phyloP scores from a whole-genome alignment of 164 flowering plant genomes.

The Macadamia tetraphylla region DNA sequence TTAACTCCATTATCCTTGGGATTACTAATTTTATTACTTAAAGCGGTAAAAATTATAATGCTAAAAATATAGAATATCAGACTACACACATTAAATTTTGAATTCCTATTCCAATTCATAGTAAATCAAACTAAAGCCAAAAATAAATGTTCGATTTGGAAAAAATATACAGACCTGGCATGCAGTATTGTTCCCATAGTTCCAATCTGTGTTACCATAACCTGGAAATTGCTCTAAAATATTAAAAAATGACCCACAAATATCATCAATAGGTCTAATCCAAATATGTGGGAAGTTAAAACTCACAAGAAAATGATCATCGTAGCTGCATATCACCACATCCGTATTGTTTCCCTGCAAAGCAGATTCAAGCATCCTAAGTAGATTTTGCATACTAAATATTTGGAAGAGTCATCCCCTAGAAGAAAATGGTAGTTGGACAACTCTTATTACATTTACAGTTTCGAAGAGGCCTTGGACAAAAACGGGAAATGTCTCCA shows the following conservation, averaged over 20 bases:
- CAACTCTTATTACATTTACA: neutral
- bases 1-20: too few species aligned
- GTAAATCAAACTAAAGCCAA: neutral
- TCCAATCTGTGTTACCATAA: conserved; percentile 82
- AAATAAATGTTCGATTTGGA: neutral
- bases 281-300: neutral
- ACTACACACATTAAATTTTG: neutral
- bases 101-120: neutral
- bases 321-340: conserved; percentile 61
- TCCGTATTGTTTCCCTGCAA: conserved; percentile 67
- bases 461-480: neutral
- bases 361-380: conserved; percentile 1
- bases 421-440: neutral
- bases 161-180: conserved; percentile 51
- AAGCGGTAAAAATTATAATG: too few species aligned
- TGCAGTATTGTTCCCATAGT: conserved; percentile 86
- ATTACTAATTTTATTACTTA: too few species aligned
- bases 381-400: neutral
- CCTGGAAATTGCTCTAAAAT: conserved; percentile 32
- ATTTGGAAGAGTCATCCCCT: neutral
- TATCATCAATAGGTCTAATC: neutral
- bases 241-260: conserved; percentile 6
- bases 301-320: conserved; percentile 75
- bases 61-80: neutral
- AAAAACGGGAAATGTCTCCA: too few species aligned